Evolutionary conservation across 345 rosid genomes (phyloP), one percentile per base, ranked within the genome.

Genomic region (Conringia planisiliqua): DNA sequence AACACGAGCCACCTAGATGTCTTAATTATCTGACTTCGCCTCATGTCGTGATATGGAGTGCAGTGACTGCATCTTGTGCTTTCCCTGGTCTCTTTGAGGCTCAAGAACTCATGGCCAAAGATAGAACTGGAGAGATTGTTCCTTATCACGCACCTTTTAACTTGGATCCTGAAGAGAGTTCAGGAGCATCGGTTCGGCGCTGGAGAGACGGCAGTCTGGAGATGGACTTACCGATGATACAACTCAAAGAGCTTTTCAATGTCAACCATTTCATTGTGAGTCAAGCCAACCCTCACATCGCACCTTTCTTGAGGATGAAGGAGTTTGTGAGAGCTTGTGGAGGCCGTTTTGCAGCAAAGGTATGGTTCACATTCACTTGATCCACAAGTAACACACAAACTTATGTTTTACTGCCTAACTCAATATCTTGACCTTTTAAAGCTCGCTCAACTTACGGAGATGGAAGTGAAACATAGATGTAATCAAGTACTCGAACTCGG

Each of bases 121-220:
- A 95, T 69, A 87, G 99, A 74, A 86, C 93, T 3, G 99, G 99
- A 56, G 94, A 95, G 73, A 85, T 95, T 70, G 88, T 92, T 80
- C 98, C 99, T 18, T 92, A 88, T 78, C 99, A 92, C 73, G 90
- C 97, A 59, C 96, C 97, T 18, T 95, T 95, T 64, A 84, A 89
- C 80, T 79, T 95, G 76, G 89, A 79, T 70, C 98, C 98, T 10
- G 96, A 85, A 75, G 84, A 84, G 74, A 85, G 83, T 38, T 83
- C 88, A 7, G 82, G 84, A 30, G 59, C 85, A 4, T 74, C 93
- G 14, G 78, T 73, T 35, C 90, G 97, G 47, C 84, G 97, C 22
- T 95, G 97, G 97, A 92, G 97, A 73, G 99, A 95, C 77, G 99
- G 99, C 62, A 92, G 97, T 83, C 83, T 95, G 84, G 97, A 95